Base-by-base conservation (phyloP, 305 asterid genomes). In the Stenogyne calaminthoides region DNA sequence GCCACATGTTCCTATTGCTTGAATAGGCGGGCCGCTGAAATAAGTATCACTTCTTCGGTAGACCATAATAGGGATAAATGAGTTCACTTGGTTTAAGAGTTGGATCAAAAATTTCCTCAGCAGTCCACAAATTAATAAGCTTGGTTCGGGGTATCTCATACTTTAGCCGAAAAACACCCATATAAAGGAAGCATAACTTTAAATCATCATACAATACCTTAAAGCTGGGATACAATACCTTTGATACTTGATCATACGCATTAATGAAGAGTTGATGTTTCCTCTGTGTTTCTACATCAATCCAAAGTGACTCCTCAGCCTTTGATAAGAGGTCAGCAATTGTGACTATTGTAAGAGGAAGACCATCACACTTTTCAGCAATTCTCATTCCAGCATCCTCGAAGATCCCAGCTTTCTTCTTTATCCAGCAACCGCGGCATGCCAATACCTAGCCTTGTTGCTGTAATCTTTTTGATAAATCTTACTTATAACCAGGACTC, bases 291-390 rank as follows among this genome's bases (percentile, higher is more conserved):
- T 18, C 42, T 1, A 70, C 75, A 7, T 25, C 7, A 2, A 0
- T 71, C 76, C 69, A 44, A 0, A 11, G n/a, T 0, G 34, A 14
- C 16, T n/a, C 25, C 5, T 47, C 40, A 3, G 2, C 14, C 22
- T 27, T 18, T 10, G 75, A 14, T 15, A 73, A 18, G 22, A 20
- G 60, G 27, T 9, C 5, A 0, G 67, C 32, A 1, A 56, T 58
- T 0, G 16, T 1, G 37, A 64, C 6, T 3, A 65, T 73, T 6
- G 60, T 22, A 3, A 73, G 77, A 55, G 77, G 67, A 55, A 73
- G 77, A 15, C 77, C 77, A 1, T 73, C 60, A 12, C 77, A 73
- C 10, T 54, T 11, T 47, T 55, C 37, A 0, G 72, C 71, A 39
- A 73, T 64, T 66, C 54, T 39, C 67, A 36, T 54, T 15, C 77